phyloP scores from a whole-genome alignment of 768 basidiomycete genomes.

The Russula earlei region DNA sequence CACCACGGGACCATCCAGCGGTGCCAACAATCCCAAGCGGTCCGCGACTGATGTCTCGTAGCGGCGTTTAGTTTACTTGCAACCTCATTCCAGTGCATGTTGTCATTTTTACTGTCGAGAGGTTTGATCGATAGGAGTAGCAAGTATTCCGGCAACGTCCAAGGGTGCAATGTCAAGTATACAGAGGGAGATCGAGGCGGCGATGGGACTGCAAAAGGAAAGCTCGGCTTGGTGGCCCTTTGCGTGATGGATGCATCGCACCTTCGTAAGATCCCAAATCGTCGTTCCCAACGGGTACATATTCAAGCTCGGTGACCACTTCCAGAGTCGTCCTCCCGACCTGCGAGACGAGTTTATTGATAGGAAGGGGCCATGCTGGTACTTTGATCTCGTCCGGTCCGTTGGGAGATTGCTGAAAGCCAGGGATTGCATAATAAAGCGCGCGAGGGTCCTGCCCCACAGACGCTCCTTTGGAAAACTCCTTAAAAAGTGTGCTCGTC shows the following conservation, averaged over 20 bases:
- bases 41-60: slow-evolving; percentile 1
- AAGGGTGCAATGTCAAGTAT: slow-evolving; percentile 14
- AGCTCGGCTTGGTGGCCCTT: neutral
- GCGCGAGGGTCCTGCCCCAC: slow-evolving; percentile 17
- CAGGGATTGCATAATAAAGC: slow-evolving; percentile 17
- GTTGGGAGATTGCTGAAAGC: slow-evolving; percentile 18
- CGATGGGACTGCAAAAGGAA: neutral
- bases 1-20: slow-evolving; percentile 20
- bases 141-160: slow-evolving; percentile 18
- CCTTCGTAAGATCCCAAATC: neutral
- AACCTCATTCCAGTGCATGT: slow-evolving; percentile 13
- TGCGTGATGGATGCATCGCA: neutral
- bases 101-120: neutral
- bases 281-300: neutral
- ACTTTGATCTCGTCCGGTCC: slow-evolving; percentile 12
- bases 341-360: slow-evolving; percentile 10
- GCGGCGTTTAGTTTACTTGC: slow-evolving; percentile 5
- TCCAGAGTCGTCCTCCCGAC: slow-evolving; percentile 17
- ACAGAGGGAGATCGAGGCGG: slow-evolving; percentile 13
- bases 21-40: slow-evolving; percentile 21
- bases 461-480: neutral
- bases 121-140: slow-evolving; percentile 11
- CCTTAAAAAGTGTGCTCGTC: slow-evolving; percentile 3
- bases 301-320: slow-evolving; percentile 11
- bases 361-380: slow-evolving; percentile 6